Conservation (phyloP, 1,284 basidiomycete genomes). For the Hymenochaete sp. region DNA sequence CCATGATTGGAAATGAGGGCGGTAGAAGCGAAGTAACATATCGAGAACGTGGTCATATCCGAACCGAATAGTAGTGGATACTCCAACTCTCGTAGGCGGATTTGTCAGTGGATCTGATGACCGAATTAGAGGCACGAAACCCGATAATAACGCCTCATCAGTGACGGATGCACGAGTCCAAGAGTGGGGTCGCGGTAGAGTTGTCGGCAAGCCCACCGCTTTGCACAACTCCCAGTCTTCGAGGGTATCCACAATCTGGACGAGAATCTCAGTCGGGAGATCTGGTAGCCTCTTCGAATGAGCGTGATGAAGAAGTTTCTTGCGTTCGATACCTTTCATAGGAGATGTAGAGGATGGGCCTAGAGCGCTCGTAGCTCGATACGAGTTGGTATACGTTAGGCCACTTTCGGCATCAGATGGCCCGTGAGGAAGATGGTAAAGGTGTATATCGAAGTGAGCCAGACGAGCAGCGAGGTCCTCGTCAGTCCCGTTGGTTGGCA, state of each 20-base stretch:
- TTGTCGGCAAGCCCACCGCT: conserved; percentile 64
- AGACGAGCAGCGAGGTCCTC: conserved; percentile 57
- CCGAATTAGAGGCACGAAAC: conserved; percentile 49
- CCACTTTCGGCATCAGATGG: too few relatives aligned
- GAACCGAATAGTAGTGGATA: conserved; percentile 58
- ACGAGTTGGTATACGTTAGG: too few relatives aligned
- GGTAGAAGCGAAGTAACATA: conserved; percentile 53
- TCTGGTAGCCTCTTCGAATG: conserved; percentile 35
- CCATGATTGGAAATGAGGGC: conserved; percentile 48
- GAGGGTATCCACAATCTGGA: conserved; percentile 65
- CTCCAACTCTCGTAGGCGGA: conserved; percentile 60
- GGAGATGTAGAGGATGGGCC: conserved; percentile 1
- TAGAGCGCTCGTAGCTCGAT: not conserved
- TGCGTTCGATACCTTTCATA: conserved; percentile 9
- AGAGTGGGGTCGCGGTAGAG: conserved; percentile 51
- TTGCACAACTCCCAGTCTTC: conserved; percentile 76
- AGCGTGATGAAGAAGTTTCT: too few relatives aligned
- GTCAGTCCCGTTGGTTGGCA: conserved; percentile 53
- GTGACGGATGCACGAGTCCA: conserved; percentile 62
- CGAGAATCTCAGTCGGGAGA: conserved; percentile 67
- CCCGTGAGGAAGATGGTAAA: conserved; percentile 47
- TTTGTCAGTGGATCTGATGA: conserved; percentile 43
- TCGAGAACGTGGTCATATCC: conserved; percentile 67
- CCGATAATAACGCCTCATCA: conserved; percentile 62
- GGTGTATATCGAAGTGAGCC: conserved; percentile 61